phyloP scores from a whole-genome alignment of 805 yeast genomes.

The Teunomyces atbi region DNA sequence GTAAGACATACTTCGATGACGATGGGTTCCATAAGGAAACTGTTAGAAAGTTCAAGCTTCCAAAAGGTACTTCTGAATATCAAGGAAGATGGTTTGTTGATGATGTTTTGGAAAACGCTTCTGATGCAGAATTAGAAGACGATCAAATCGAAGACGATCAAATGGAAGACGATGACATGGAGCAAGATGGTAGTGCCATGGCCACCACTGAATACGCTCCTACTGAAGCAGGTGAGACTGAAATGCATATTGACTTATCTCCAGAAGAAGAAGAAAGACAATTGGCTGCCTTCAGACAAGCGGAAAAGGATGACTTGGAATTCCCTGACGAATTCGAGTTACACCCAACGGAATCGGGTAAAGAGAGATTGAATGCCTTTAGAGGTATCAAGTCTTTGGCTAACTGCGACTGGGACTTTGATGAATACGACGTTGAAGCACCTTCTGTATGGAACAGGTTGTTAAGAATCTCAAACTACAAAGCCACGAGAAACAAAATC shows the following conservation, averaged over 20 bases:
- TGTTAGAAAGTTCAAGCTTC: slow-evolving; percentile 43
- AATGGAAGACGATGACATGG: slow-evolving; percentile 20
- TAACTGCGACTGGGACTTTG: slow-evolving; percentile 81
- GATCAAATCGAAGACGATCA: slow-evolving; percentile 42
- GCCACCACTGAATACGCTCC: slow-evolving; percentile 39
- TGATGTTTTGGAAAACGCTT: slow-evolving; percentile 45
- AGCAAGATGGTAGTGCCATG: slow-evolving; percentile 25
- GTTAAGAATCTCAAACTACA: slow-evolving; percentile 70
- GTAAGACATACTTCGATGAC: slow-evolving; percentile 47
- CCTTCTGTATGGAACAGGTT: slow-evolving; percentile 80
- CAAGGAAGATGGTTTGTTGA: slow-evolving; percentile 75
- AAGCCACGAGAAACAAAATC: slow-evolving; percentile 69
- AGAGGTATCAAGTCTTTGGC: slow-evolving; percentile 85
- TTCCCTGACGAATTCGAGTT: slow-evolving; percentile 96
- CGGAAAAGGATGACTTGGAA: slow-evolving; percentile 80
- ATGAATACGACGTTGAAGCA: slow-evolving; percentile 71
- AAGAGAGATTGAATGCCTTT: slow-evolving; percentile 71
- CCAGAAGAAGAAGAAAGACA: slow-evolving; percentile 85
- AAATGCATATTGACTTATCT: slow-evolving; percentile 67
- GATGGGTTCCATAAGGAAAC: slow-evolving; percentile 15
- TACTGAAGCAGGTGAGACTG: slow-evolving; percentile 48
- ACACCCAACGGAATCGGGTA: slow-evolving; percentile 70
- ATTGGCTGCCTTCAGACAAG: slow-evolving; percentile 60
- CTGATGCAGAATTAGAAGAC: slow-evolving; percentile 44
- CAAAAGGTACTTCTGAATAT: slow-evolving; percentile 73